Conservation (phyloP, 257 asterid species). For the Agastache rugosa region DNA sequence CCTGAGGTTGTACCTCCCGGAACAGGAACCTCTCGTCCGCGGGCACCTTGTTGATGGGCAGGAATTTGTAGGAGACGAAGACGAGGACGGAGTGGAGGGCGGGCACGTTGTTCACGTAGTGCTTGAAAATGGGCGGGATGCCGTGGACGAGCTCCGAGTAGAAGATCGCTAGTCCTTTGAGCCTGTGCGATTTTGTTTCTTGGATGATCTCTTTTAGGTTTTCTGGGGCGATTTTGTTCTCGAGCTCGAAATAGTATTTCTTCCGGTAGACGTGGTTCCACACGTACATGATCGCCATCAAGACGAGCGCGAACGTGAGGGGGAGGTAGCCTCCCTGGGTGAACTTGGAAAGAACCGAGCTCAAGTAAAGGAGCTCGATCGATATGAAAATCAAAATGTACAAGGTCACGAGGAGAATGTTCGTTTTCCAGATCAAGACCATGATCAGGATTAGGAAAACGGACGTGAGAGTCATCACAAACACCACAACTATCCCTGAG, state of each 20-base stretch:
- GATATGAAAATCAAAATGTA: slow-evolving; percentile 44
- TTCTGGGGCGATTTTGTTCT: neutral
- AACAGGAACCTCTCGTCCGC: neutral
- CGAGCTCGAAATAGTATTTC: slow-evolving; percentile 23
- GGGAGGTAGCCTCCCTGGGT: slow-evolving; percentile 63
- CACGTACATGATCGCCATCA: slow-evolving; percentile 54
- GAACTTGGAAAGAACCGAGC: slow-evolving; percentile 63
- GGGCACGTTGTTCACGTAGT: neutral
- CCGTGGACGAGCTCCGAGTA: slow-evolving; percentile 1
- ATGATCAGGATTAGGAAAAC: slow-evolving; percentile 52
- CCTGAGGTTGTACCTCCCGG: neutral
- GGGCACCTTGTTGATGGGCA: neutral
- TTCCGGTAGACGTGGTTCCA: slow-evolving; percentile 58
- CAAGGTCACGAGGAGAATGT: slow-evolving; percentile 38
- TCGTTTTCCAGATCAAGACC: slow-evolving; percentile 72
- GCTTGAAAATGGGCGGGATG: neutral
- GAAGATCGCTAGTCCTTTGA: neutral
- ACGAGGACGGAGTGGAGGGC: slow-evolving; percentile 5
- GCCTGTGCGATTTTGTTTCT: neutral
- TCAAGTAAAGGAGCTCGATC: slow-evolving; percentile 49
- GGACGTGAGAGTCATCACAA: slow-evolving; percentile 63
- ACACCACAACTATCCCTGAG: slow-evolving; percentile 65
- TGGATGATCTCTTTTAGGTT: neutral
- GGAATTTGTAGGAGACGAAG: neutral
- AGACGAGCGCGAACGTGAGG: slow-evolving; percentile 45